Conservation (phyloP, 2,329 filamentous ascomycete species). For the Phoma sp. region DNA sequence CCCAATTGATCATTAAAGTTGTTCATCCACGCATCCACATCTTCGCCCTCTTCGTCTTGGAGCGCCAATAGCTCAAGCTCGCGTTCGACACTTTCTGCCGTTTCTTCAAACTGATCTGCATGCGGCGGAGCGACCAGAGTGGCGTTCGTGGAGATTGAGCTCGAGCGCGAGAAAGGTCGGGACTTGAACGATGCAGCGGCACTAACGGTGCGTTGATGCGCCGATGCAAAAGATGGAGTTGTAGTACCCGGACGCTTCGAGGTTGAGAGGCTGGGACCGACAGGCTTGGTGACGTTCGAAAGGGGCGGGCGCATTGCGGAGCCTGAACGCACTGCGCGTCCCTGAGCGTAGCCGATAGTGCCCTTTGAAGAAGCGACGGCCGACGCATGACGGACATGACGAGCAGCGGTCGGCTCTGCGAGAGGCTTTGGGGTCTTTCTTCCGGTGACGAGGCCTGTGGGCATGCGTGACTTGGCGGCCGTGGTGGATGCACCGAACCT, state of each 20-base stretch:
- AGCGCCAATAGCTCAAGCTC: constrained; percentile 41
- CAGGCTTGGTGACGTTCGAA: constrained; percentile 43
- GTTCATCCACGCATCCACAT: constrained; percentile 41
- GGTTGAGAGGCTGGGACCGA: constrained; percentile 31
- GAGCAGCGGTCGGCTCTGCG: constrained; percentile 59
- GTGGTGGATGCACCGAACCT: constrained; percentile 50
- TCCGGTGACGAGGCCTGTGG: constrained; percentile 42
- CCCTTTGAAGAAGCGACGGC: constrained; percentile 75
- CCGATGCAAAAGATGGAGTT: constrained; percentile 25
- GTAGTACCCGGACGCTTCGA: constrained; percentile 15
- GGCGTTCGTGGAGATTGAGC: constrained; percentile 40
- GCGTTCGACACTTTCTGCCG: constrained; percentile 43
- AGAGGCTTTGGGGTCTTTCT: constrained; percentile 49
- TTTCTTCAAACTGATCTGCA: constrained; percentile 28
- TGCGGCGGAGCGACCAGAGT: constrained; percentile 34
- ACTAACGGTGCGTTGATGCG: constrained; percentile 25
- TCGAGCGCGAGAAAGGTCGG: constrained; percentile 40
- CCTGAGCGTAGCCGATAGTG: constrained; percentile 85
- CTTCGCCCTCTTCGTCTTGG: constrained; percentile 34
- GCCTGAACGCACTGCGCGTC: constrained; percentile 63
- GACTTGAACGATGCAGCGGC: constrained; percentile 22
- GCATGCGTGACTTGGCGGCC: constrained; percentile 49
- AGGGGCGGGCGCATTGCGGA: constrained; percentile 44
- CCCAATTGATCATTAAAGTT: constrained; percentile 37
- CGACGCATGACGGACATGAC: constrained; percentile 65